Evolutionary conservation across 257 asterid species (phyloP).

Genomic region (Ehretia macrophylla): DNA sequence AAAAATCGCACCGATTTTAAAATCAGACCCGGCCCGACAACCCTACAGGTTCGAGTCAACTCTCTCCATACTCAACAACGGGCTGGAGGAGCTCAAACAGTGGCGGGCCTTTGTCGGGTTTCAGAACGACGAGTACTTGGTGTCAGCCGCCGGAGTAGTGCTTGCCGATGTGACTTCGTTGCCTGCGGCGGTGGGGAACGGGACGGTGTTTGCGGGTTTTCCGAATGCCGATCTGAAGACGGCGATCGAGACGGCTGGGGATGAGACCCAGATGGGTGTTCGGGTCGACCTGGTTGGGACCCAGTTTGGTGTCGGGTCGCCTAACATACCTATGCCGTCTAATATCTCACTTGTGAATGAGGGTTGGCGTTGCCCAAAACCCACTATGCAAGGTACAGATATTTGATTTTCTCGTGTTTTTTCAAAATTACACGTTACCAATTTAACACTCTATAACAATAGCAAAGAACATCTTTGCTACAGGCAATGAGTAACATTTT

Average conservation of each 20-base stretch:
- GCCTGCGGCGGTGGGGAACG: constrained; percentile 72
- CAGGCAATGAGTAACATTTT: too few species aligned
- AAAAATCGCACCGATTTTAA: constrained; percentile 49
- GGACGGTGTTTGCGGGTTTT: constrained; percentile 70
- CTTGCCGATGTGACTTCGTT: constrained; percentile 67
- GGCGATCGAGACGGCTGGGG: constrained; percentile 90
- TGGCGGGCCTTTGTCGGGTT: constrained; percentile 91
- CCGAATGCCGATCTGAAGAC: constrained; percentile 85
- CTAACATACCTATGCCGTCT: constrained; percentile 56
- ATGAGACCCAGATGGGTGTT: constrained; percentile 68
- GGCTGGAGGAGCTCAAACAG: constrained; percentile 55
- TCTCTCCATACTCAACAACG: constrained; percentile 59
- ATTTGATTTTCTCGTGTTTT: too few species aligned
- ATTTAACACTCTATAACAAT: too few species aligned
- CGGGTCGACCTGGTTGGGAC: constrained; percentile 63
- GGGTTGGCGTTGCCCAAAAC: constrained; percentile 68
- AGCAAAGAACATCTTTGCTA: too few species aligned
- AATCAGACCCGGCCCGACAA: constrained; percentile 32
- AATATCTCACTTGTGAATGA: constrained; percentile 71
- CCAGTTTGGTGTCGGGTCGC: constrained; percentile 73
- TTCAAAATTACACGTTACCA: too few species aligned
- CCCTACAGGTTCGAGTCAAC: constrained; percentile 73
- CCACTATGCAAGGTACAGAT: constrained; percentile 56
- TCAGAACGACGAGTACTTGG: constrained; percentile 65
- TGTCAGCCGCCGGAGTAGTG: constrained; percentile 75